Conservation (phyloP, 106 monocot genomes). For the Gastrodia elata region DNA sequence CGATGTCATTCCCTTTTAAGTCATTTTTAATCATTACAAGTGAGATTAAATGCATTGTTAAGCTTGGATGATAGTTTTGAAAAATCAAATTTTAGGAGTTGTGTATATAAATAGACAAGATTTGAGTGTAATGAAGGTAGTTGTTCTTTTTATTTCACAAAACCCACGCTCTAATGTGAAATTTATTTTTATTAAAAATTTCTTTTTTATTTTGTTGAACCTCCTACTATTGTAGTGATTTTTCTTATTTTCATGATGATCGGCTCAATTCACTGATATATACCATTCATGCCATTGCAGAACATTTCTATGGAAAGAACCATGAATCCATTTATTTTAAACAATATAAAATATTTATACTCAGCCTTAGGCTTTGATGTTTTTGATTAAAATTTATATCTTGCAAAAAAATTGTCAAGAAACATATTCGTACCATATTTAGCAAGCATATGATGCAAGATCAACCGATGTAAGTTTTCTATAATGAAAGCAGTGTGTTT, state of each 20-base stretch:
- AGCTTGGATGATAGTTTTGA: too few relatives aligned
- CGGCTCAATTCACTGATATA: not conserved
- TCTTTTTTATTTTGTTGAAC: not conserved
- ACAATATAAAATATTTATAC: not conserved
- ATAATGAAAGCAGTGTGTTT: too few relatives aligned
- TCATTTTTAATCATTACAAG: too few relatives aligned
- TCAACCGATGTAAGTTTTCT: too few relatives aligned
- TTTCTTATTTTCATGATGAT: not conserved
- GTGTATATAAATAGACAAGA: too few relatives aligned
- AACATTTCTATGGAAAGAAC: not conserved
- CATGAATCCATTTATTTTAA: not conserved
- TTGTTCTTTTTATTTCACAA: not conserved
- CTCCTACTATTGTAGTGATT: not conserved
- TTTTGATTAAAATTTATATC: not conserved
- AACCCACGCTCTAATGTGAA: not conserved
- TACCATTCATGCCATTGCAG: not conserved
- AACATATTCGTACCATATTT: not conserved
- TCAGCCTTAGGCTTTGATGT: not conserved
- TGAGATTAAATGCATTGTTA: too few relatives aligned
- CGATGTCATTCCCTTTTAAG: too few relatives aligned
- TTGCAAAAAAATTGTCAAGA: not conserved
- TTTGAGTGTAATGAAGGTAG: too few relatives aligned
- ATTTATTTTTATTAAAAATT: not conserved
- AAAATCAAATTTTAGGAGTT: too few relatives aligned
- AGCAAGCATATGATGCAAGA: too few relatives aligned